These are phyloP conservation scores for Botrytis galanthina DNA, from an alignment of 2,329 filamentous ascomycete species.

Conservation along the genomic window DNA sequence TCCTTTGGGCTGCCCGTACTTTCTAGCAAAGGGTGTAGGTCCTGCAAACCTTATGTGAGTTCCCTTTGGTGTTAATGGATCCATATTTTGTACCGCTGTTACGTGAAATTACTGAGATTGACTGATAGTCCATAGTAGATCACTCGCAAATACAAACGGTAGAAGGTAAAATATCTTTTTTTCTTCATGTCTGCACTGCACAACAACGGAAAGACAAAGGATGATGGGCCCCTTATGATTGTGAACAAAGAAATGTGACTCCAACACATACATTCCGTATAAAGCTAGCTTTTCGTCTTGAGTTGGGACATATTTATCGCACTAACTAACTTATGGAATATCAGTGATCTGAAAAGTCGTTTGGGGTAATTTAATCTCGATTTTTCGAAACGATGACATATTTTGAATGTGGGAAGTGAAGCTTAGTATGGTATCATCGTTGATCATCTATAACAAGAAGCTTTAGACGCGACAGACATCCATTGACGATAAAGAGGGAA, in stretches of 20 bases:
- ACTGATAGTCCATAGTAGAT: not conserved
- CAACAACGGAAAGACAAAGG: not conserved
- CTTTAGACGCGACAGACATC: not conserved
- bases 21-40: slow-evolving; percentile 1
- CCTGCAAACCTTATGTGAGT: not conserved
- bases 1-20: slow-evolving; percentile 5
- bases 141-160: too few species aligned
- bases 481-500: too few species aligned
- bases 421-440: not conserved
- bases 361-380: too few species aligned
- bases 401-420: not conserved
- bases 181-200: not conserved
- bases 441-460: not conserved
- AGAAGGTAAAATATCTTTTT: not conserved
- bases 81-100: not conserved
- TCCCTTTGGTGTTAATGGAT: not conserved
- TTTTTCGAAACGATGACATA: not conserved
- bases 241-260: not conserved
- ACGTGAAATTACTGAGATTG: not conserved
- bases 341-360: too few species aligned
- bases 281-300: not conserved
- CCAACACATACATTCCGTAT: not conserved
- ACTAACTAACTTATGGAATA: too few species aligned
- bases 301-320: not conserved
- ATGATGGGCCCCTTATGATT: not conserved